Base-by-base conservation (phyloP, 2,329 filamentous ascomycete genomes). In the Sphaceloma murrayae region DNA sequence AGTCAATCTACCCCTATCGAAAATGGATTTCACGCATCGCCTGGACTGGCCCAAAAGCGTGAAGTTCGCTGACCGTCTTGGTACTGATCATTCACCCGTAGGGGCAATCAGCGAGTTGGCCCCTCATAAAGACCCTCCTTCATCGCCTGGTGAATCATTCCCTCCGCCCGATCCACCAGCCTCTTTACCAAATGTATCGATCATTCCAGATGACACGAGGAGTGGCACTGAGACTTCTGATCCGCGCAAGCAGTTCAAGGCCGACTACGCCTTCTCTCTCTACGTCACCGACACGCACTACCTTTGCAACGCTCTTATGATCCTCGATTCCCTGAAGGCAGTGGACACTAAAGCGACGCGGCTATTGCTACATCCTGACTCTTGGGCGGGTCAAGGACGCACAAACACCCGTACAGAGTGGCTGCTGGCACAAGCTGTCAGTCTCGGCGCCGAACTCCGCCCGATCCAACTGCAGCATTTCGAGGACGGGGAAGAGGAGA, bases 361-460 rank as follows among this genome's bases (percentile, higher is more conserved):
- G 22, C 55, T 69, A 5, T 55, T 69, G n/a, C 62, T 68, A 48
- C 67, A 66, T 48, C 66, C 65, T 1, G 43, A 61, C 11, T 50
- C 62, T 4, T 61, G 56, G 56, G 58, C 46, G 10, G n/a, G 16
- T 7, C 29, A 19, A 30, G 34, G 8, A 10, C 27, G 8, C n/a
- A 48, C 8, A 19, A 42, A 22, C 29, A 34, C 32, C 13, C 42
- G 30, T 45, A 47, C 44, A 26, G 50, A 67, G 46, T 67, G 70
- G 49, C 54, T 76, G 48, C 56, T 76, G 10, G 52, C 64, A 4
- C 49, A 70, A 51, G 72, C 73, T 18, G 61, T 68, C 42, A 55
- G 58, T 22, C 74, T 73, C 55, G 62, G 66, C 3, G 71, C 68
- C 17, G 62, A 67, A 46, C 54, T 75, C 30, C 55, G 66, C 38